Evolutionary conservation across 2,329 filamentous ascomycete genomes (phyloP).

Genomic region (Claviceps monticola): DNA sequence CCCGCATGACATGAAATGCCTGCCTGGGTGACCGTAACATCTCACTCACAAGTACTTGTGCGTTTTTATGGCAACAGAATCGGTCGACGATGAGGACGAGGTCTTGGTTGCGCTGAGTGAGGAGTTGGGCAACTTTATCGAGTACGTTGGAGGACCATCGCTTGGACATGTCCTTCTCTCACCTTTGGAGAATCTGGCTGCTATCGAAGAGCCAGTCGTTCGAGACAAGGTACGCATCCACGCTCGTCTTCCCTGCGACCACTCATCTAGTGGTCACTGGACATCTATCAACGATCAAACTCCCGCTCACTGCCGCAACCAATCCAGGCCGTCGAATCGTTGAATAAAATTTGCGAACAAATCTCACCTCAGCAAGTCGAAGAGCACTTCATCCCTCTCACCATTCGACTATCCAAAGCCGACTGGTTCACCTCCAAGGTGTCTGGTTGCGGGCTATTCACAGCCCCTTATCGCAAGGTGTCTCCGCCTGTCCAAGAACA

Average conservation of each 20-base stretch:
- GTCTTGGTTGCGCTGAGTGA: constrained; percentile 94
- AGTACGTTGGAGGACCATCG: constrained; percentile 91
- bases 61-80: constrained; percentile 48
- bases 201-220: constrained; percentile 95
- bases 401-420: constrained; percentile 90
- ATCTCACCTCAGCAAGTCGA: constrained; percentile 87
- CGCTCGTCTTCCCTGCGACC: background rate
- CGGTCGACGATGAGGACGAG: constrained; percentile 97
- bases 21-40: constrained; percentile 6
- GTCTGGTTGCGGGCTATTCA: constrained; percentile 91
- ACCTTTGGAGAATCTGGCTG: constrained; percentile 91
- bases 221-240: constrained; percentile 71
- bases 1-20: constrained; percentile 2
- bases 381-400: constrained; percentile 92
- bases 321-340: constrained; percentile 80
- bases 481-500: constrained; percentile 78
- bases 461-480: constrained; percentile 83
- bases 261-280: background rate
- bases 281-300: too few relatives aligned
- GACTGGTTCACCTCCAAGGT: constrained; percentile 99
- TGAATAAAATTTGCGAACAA: constrained; percentile 97
- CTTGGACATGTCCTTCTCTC: constrained; percentile 93
- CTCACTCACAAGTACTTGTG: background rate
- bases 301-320: constrained; percentile 2
- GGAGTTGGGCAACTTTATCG: constrained; percentile 90